These are phyloP conservation scores for Chytriomyces sp. DNA, from an alignment of 192 early-diverging fungal species.

Conservation along the genomic window DNA sequence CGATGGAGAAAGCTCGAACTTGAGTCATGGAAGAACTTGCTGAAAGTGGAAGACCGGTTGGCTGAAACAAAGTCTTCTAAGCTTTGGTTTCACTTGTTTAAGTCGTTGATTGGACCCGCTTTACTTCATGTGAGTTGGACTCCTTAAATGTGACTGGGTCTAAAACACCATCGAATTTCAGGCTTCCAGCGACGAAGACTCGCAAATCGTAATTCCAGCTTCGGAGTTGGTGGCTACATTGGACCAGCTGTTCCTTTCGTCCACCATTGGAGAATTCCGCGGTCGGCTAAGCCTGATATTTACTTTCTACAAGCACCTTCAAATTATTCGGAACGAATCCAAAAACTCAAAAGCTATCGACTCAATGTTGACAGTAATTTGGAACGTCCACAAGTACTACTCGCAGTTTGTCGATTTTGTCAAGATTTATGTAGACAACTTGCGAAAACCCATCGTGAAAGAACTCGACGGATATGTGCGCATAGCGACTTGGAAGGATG, in stretches of 20 bases:
- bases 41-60: constrained; percentile 79
- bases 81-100: constrained; percentile 91
- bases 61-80: constrained; percentile 63
- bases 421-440: constrained; percentile 54
- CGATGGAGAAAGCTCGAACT: constrained; percentile 93
- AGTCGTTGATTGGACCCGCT: constrained; percentile 36
- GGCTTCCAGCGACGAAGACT: constrained; percentile 5
- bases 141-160: constrained; percentile 1
- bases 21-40: constrained; percentile 83
- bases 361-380: constrained; percentile 50
- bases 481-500: constrained; percentile 97
- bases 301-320: constrained; percentile 64
- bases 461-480: constrained; percentile 92
- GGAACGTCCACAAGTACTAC: constrained; percentile 83
- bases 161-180: neutral
- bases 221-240: constrained; percentile 56
- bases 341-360: neutral
- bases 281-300: constrained; percentile 72
- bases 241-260: constrained; percentile 80
- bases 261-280: constrained; percentile 77
- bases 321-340: constrained; percentile 24
- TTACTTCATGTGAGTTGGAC: constrained; percentile 15
- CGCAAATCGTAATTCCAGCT: neutral
- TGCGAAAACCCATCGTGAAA: constrained; percentile 77
- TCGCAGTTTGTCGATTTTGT: constrained; percentile 68